Evolutionary conservation across 441 rosid species (phyloP), one percentile per base, ranked within the genome.

Genomic region (Kokia cookei): DNA sequence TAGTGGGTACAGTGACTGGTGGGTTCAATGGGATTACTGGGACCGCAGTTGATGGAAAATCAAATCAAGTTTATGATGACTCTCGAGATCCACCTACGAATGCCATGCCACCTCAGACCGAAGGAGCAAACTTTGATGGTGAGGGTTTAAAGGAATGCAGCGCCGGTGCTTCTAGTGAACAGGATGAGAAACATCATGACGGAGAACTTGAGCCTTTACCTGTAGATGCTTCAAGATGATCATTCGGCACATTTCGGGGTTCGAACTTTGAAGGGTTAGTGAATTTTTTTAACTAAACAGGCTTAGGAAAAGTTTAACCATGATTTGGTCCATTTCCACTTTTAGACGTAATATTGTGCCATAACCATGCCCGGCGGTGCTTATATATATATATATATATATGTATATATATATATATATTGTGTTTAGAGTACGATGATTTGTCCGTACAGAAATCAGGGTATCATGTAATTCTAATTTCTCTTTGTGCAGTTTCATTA

Each of bases 241-340:
- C 65, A 40, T 32, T 75, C 74, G 75, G 42, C 71, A 48, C n/a
- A 50, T 13, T 15, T 71, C 57, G 78, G 73, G 64, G 29, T 69
- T 40, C 40, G 60, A 69, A 26, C 57, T 69, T 47, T 47, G 67
- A 69, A 26, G 69, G 73, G 76, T 69, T 78, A 77, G 78, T 70
- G 72, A 80, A 80, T 32, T 84, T 84, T 82, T 80, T 84, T 77
- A 63, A 68, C 81, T 66, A 71, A 63, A 66, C 48, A 32, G 78
- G 69, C 69, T 72, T 53, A 45, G 65, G 68, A 70, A 45, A 75
- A 68, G 76, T 75, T 68, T 82, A 67, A 84, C 72, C 27, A 22
- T 75, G 57, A 42, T 24, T 59, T 32, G 37, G 74, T 76, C 78
- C 66, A 69, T 47, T 60, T 73, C 63, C 65, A 9, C 14, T 74